Evolutionary conservation across 2,329 filamentous ascomycete species (phyloP).

Genomic region (Ambrosiella beaveri): DNA sequence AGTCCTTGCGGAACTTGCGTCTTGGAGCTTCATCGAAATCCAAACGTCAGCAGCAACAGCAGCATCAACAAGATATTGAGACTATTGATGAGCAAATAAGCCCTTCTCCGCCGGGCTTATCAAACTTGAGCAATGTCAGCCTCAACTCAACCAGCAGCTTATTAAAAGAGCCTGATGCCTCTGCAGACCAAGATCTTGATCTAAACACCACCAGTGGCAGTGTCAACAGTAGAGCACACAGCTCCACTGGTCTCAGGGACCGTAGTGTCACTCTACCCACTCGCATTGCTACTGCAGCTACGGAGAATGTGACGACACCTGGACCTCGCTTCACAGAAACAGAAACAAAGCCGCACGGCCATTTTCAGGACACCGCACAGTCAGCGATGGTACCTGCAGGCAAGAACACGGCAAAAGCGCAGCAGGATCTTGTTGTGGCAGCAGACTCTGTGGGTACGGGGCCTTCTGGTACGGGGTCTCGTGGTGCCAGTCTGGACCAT

Average conservation of each 20-base stretch:
- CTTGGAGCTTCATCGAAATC: neutral
- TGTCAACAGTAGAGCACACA: neutral
- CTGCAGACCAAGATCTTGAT: neutral
- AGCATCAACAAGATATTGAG: neutral
- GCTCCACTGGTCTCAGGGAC: neutral
- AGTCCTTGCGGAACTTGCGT: constrained; percentile 10
- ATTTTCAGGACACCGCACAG: neutral
- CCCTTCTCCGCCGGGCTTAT: neutral
- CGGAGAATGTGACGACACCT: neutral
- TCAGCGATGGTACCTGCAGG: neutral
- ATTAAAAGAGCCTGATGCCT: neutral
- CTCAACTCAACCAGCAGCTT: neutral
- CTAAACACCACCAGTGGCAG: neutral
- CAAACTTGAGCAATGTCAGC: neutral
- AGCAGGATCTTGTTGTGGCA: neutral
- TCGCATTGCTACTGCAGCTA: neutral
- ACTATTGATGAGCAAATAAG: neutral
- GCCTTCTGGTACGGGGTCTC: neutral
- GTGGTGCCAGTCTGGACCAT: neutral
- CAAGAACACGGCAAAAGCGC: neutral
- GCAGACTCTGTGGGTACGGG: neutral
- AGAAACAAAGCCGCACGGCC: constrained; percentile 12
- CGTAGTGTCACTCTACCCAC: neutral
- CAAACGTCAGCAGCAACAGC: neutral
- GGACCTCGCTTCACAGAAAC: constrained; percentile 3